Percentiles rank a stretch among this genome's conserved stretches.
phyloP scores from a whole-genome alignment of 768 basidiomycete genomes.

The Vishniacozyma victoriae region DNA sequence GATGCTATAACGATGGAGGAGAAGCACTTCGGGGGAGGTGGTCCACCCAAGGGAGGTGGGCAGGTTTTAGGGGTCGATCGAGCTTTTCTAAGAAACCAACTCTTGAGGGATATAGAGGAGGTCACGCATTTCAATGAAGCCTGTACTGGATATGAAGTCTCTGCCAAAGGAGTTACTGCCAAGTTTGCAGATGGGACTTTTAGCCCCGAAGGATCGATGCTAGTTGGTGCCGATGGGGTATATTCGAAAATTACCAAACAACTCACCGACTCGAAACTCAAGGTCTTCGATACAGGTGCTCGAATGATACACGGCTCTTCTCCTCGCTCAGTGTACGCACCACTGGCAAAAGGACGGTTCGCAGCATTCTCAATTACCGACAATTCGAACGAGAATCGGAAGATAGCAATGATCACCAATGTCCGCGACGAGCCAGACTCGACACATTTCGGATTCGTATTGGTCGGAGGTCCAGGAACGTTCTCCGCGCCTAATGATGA shows the following conservation, averaged over 20 bases:
- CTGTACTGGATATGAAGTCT: constrained; percentile 11
- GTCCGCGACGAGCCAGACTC: no score
- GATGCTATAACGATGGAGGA: constrained; percentile 14
- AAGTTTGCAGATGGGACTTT: constrained; percentile 14
- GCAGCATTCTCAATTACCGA: not conserved
- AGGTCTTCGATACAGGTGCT: constrained; percentile 19
- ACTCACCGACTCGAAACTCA: constrained; percentile 10
- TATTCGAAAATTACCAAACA: constrained; percentile 17
- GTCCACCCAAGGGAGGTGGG: constrained; percentile 2
- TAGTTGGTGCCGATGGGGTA: constrained; percentile 22
- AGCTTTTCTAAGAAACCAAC: constrained; percentile 12
- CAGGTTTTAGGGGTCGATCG: constrained; percentile 15
- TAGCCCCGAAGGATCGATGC: constrained; percentile 14
- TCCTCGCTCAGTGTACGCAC: constrained; percentile 14
- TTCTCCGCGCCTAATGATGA: constrained; percentile 22
- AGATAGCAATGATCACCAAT: constrained; percentile 22
- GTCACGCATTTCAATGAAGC: constrained; percentile 6
- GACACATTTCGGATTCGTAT: constrained; percentile 17
- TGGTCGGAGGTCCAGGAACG: constrained; percentile 14
- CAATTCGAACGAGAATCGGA: constrained; percentile 1
- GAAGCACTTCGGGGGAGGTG: constrained; percentile 1
- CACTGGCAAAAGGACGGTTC: constrained; percentile 20
- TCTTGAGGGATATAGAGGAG: constrained; percentile 12
- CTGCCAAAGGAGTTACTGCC: constrained; percentile 7
- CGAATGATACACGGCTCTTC: constrained; percentile 24